Evolutionary conservation across 768 basidiomycete species (phyloP).

Genomic region (Agrocybe praecox): DNA sequence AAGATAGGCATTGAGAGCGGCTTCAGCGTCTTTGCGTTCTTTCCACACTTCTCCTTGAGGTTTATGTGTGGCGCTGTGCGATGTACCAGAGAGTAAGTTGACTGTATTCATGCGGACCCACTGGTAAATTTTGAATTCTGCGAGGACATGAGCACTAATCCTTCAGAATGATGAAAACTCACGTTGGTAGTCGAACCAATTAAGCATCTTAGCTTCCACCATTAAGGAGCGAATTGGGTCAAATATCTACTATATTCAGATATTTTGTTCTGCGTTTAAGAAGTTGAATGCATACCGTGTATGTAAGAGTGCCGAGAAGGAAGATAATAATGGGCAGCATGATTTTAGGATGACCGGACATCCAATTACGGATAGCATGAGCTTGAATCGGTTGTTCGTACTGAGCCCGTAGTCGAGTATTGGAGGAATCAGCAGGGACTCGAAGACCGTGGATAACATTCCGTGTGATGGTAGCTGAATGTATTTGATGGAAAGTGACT

Average conservation of each 20-base stretch:
- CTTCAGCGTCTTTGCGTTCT: slow-evolving; percentile 80
- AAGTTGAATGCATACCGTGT: slow-evolving; percentile 62
- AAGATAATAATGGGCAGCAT: slow-evolving; percentile 82
- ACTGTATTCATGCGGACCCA: slow-evolving; percentile 72
- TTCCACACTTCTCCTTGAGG: slow-evolving; percentile 63
- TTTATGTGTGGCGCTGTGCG: slow-evolving; percentile 21
- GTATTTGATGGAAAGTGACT: slow-evolving; percentile 62
- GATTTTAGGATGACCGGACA: slow-evolving; percentile 84
- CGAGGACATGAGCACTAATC: not conserved
- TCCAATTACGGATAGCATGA: slow-evolving; percentile 75
- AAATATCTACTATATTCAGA: slow-evolving; percentile 65
- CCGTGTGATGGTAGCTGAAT: slow-evolving; percentile 78
- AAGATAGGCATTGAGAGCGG: slow-evolving; percentile 68
- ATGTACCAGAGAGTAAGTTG: slow-evolving; percentile 37
- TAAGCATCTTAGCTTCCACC: slow-evolving; percentile 78
- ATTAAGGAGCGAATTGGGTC: slow-evolving; percentile 88
- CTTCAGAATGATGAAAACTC: slow-evolving; percentile 13
- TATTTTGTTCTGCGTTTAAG: not conserved
- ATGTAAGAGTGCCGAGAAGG: slow-evolving; percentile 86
- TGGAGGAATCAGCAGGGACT: slow-evolving; percentile 35
- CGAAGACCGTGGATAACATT: slow-evolving; percentile 75
- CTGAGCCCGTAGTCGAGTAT: slow-evolving; percentile 49
- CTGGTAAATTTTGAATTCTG: slow-evolving; percentile 74
- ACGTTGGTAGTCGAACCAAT: slow-evolving; percentile 86
- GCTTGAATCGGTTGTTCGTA: slow-evolving; percentile 70